Conservation (phyloP, 768 basidiomycete species). For the Suillus luteus region DNA sequence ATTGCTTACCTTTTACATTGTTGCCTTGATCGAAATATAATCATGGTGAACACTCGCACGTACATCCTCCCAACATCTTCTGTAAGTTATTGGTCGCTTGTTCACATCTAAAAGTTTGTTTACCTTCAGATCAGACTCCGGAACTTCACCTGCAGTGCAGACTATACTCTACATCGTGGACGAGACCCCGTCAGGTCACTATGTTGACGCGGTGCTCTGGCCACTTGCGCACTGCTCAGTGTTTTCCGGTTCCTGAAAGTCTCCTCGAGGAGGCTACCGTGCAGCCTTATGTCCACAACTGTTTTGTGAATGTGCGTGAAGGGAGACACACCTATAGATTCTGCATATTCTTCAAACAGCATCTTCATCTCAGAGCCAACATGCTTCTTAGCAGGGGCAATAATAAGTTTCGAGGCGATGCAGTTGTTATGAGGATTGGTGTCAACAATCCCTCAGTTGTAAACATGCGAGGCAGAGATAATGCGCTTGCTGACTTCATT, state of each 20-base stretch:
- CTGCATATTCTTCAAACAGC: slow-evolving; percentile 15
- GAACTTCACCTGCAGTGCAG: slow-evolving; percentile 11
- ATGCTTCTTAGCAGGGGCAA: not conserved
- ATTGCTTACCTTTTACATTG: too few relatives aligned
- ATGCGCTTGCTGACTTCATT: slow-evolving; percentile 13
- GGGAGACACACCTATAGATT: slow-evolving; percentile 9
- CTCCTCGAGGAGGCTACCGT: slow-evolving; percentile 6
- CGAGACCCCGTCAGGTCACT: not conserved
- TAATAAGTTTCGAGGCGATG: slow-evolving; percentile 4
- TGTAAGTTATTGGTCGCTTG: not conserved
- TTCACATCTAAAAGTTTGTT: not conserved
- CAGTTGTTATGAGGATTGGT: slow-evolving; percentile 9
- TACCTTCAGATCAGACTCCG: slow-evolving; percentile 2
- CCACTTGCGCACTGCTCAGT: not conserved
- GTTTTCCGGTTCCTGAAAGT: slow-evolving; percentile 12
- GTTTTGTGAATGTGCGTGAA: slow-evolving; percentile 4
- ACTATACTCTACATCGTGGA: slow-evolving; percentile 9
- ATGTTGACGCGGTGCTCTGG: slow-evolving; percentile 7
- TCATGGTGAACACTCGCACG: slow-evolving; percentile 8
- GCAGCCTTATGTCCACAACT: slow-evolving; percentile 17
- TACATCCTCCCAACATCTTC: slow-evolving; percentile 1
- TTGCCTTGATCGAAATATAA: not conserved
- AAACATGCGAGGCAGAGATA: slow-evolving; percentile 14
- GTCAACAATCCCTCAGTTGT: slow-evolving; percentile 1
- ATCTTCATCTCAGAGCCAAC: slow-evolving; percentile 10